phyloP scores from a whole-genome alignment of 2,329 filamentous ascomycete genomes.

The Phoma herbarum region DNA sequence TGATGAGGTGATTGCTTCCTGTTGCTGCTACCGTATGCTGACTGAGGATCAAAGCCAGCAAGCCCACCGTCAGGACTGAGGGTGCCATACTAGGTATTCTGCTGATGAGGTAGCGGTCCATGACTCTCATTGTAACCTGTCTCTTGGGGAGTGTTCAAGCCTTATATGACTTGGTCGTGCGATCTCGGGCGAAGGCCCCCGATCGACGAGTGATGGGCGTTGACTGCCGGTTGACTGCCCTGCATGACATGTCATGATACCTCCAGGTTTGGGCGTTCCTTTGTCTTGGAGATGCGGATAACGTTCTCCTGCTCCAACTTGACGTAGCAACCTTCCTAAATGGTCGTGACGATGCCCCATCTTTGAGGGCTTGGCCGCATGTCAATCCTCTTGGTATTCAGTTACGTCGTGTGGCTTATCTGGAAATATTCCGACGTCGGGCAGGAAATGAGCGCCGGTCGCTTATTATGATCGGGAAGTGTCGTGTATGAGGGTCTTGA shows the following conservation, averaged over 20 bases:
- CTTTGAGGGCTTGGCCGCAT: conserved; percentile 16
- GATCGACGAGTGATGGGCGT: not conserved
- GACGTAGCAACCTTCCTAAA: conserved; percentile 17
- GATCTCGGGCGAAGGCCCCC: not conserved
- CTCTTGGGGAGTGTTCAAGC: rapidly evolving
- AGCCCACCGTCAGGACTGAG: conserved; percentile 10
- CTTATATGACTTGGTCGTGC: conserved; percentile 1
- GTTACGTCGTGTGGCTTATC: conserved; percentile 11
- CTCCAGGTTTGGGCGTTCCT: not conserved
- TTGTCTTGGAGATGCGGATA: not conserved
- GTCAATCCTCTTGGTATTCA: conserved; percentile 14
- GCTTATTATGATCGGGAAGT: not conserved
- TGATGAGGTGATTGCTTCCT: not conserved
- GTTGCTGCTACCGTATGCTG: conserved; percentile 2
- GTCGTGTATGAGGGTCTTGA: too few species aligned
- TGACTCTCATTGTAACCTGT: not conserved
- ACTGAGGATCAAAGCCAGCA: conserved; percentile 11
- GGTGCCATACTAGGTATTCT: conserved; percentile 11
- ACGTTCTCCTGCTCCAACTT: not conserved
- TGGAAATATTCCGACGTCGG: conserved; percentile 3
- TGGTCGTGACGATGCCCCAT: conserved; percentile 11
- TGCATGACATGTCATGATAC: not conserved
- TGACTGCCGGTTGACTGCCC: not conserved
- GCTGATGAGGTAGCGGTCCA: conserved; percentile 7
- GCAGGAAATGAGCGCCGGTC: not conserved